Base-by-base conservation (phyloP, 192 early-diverging fungal genomes). In the Haplosporangium gracile region DNA sequence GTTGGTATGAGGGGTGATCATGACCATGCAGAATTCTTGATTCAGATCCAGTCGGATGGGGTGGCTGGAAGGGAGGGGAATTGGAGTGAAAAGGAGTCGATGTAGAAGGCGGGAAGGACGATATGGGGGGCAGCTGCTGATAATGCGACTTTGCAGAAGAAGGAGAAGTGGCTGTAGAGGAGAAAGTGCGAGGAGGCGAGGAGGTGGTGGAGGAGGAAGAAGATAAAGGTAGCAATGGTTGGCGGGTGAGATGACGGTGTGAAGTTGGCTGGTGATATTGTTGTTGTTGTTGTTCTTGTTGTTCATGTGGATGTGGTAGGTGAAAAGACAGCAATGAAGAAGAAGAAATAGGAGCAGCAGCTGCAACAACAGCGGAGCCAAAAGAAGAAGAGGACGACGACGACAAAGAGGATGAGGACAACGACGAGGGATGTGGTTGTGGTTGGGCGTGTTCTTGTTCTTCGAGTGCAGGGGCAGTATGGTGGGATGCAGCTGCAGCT, bases 31-130 rank as follows among this genome's bases (percentile, higher is more conserved):
- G 65, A 34, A 15, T 69, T 26, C 65, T 77, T 34, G 32, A 63
- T 36, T 68, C 36, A 51, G 36, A 68, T 22, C n/a, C 63, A 36
- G 18, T 43, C 16, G 39, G 65, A 39, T 69, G 63, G 74, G 60
- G 29, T 40, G 74, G 16, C 36, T 53, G 60, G 39, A 38, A 76
- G 36, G 57, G 16, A 63, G 60, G 57, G 7, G 74, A 65, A 76
- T 38, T 76, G 60, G 74, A 69, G 45, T 68, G 65, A 77, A 47
- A 22, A 77, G 75, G 57, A 69, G 68, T 24, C 20, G 45, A 38
- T 51, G 45, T 24, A 9, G 77, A 71, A 3, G 68, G 60, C 18
- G 36, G 68, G 5, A 76, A 36, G 3, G 53, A 57, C 22, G 36
- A 40, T 20, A 42, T 70, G 69, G 69, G 40, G 69, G 34, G 69